These are phyloP conservation scores for Phytophthora vignae DNA, from an alignment of 352 stramenopile genomes.

Conservation along the genomic window DNA sequence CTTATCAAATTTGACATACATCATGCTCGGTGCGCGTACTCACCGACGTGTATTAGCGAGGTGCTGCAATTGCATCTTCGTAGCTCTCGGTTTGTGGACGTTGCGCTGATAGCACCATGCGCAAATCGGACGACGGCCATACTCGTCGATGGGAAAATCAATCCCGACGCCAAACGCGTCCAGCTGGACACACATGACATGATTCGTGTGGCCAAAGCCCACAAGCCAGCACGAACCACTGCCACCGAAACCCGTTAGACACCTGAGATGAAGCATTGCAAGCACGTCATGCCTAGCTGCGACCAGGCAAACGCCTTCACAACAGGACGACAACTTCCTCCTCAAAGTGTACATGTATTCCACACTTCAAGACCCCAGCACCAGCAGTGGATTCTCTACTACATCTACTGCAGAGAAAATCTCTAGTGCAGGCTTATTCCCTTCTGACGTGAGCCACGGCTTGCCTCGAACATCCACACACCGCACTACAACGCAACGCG, in stretches of 20 bases:
- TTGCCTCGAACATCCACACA: not conserved
- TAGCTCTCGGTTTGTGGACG: conserved; percentile 3
- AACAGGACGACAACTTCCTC: conserved; percentile 5
- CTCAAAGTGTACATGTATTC: too few species aligned
- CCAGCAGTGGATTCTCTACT: conserved; percentile 4
- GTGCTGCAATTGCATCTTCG: conserved; percentile 1
- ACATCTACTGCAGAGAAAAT: too few species aligned
- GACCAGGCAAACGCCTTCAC: conserved; percentile 12
- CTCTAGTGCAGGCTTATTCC: not conserved
- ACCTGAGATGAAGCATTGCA: conserved; percentile 1
- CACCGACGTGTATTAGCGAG: too few species aligned
- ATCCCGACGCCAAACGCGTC: not conserved
- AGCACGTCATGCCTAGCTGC: not conserved
- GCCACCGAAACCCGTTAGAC: conserved; percentile 2
- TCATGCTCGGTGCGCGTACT: too few species aligned
- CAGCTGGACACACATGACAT: not conserved
- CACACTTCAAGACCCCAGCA: conserved; percentile 1
- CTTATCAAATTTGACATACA: too few species aligned
- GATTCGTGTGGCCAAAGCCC: not conserved
- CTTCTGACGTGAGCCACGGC: conserved; percentile 4
- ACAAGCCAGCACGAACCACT: not conserved
- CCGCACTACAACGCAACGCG: conserved; percentile 1
- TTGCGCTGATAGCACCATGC: conserved; percentile 1
- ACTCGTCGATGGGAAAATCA: conserved; percentile 5
- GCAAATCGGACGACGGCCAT: conserved; percentile 6